Percentiles rank a stretch among this genome's conserved stretches.
These are phyloP conservation scores for Byssothecium circinans DNA, from an alignment of 2,329 filamentous ascomycete genomes.

Conservation along the genomic window DNA sequence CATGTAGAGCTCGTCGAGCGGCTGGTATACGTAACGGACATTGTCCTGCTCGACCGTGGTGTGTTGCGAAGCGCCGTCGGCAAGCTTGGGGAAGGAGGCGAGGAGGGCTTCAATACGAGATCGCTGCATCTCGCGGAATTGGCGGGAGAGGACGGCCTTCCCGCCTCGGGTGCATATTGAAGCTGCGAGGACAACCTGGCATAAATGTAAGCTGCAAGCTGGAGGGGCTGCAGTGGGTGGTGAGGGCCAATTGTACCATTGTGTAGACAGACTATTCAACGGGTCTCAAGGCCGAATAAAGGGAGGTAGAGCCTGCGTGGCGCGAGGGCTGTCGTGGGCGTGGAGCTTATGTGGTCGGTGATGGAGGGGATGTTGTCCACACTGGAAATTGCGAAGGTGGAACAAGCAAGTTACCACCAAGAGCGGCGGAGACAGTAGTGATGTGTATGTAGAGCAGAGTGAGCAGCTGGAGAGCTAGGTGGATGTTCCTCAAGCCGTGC, in stretches of 20 bases:
- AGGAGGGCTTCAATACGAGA: constrained; percentile 95
- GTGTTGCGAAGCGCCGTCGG: constrained; percentile 93
- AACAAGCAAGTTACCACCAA: not conserved
- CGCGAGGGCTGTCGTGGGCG: not conserved
- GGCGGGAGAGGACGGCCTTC: constrained; percentile 95
- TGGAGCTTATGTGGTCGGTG: constrained; percentile 4
- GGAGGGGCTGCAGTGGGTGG: not conserved
- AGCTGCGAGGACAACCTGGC: constrained; percentile 92
- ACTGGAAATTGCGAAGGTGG: constrained; percentile 11
- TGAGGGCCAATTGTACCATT: constrained; percentile 10
- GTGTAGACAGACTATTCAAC: not conserved
- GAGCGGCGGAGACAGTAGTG: not conserved
- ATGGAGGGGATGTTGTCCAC: constrained; percentile 15
- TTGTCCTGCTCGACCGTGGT: constrained; percentile 99
- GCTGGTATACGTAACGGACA: constrained; percentile 99
- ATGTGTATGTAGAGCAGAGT: no score
- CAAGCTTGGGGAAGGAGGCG: constrained; percentile 95
- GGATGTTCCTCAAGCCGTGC: not conserved
- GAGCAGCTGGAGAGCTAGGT: not conserved
- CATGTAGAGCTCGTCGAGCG: constrained; percentile 98
- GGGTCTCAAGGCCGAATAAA: not conserved
- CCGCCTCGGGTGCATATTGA: constrained; percentile 98
- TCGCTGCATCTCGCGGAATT: constrained; percentile 96
- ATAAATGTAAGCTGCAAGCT: not conserved
- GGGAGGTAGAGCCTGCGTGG: not conserved